Evolutionary conservation across 2,329 filamentous ascomycete species (phyloP), one percentile per base, ranked within the genome.

Genomic region (Mollisiaceae sp.): DNA sequence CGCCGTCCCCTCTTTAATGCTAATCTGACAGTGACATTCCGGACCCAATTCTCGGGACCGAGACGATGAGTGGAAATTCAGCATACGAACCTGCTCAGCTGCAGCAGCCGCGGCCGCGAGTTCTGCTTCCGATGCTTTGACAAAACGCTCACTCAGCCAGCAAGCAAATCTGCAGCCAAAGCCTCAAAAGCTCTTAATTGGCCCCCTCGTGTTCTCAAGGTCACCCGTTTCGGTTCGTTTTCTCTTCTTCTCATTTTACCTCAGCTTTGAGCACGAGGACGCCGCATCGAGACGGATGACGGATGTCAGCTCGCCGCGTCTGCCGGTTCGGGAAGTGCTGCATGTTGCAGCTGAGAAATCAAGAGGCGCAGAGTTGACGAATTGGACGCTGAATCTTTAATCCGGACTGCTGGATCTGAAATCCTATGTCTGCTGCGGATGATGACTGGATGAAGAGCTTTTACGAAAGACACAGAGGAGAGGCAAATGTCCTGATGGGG

Each of bases 61-160:
- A 22, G 32, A 15, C 50, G 50, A 52, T 14, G 14, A 35, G n/a
- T 47, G 43, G n/a, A 22, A 15, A 20, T 9, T 41, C 38, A 41
- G 12, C 38, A 41, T 18, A 41, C 38, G 38, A 54, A 18, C 2
- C 27, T 18, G 12, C 50, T 14, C 47, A 2, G 50, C 50, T 32
- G 22, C 47, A 27, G 47, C 47, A 32, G 20, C 47, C 1, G 22
- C 50, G 50, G n/a, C 8, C n/a, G n/a, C 4, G 6, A 50, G 9
- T 50, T 50, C 18, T 11, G 12, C 15, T 36, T 41, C 55, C 12
- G 32, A 57, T 57, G 32, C 14, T 20, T 56, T 58, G 22, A 63
- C 60, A 56, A 58, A 63, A 63, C 50, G 55, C 60, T 57, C 60
- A 58, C 60, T 58, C 60, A 63, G 56, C 62, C 14, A 27, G 8